phyloP scores from a whole-genome alignment of 495 filamentous ascomycete species.

The Podospora sp. region DNA sequence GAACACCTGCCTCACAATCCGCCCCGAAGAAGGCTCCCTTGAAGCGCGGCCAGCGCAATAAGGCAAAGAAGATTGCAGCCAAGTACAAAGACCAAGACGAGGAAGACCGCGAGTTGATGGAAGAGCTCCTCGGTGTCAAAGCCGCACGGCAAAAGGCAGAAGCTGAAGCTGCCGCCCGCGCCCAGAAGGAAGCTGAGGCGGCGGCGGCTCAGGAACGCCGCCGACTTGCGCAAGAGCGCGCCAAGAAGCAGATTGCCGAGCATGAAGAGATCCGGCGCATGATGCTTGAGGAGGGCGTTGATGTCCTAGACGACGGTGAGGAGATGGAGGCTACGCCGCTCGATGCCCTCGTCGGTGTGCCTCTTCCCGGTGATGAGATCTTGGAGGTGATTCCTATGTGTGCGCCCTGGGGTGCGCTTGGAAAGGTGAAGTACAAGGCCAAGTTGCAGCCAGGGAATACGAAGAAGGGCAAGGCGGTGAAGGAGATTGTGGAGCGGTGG shows the following conservation, averaged over 20 bases:
- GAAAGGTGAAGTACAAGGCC: slow-evolving; percentile 79
- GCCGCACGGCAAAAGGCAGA: slow-evolving; percentile 56
- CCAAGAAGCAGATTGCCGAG: slow-evolving; percentile 60
- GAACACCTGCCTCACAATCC: slow-evolving; percentile 29
- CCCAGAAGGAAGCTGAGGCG: slow-evolving; percentile 58
- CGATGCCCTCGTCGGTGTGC: slow-evolving; percentile 74
- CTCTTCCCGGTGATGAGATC: slow-evolving; percentile 83
- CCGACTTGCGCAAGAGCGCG: slow-evolving; percentile 74
- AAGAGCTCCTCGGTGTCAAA: slow-evolving; percentile 76
- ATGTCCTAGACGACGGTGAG: slow-evolving; percentile 52
- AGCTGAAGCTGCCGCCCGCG: slow-evolving; percentile 55
- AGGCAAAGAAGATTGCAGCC: slow-evolving; percentile 80
- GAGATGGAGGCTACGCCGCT: slow-evolving; percentile 65
- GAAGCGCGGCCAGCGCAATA: slow-evolving; percentile 79
- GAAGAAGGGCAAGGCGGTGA: slow-evolving; percentile 95
- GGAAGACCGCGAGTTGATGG: slow-evolving; percentile 81
- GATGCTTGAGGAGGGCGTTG: slow-evolving; percentile 54
- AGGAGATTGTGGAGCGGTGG: slow-evolving; percentile 83
- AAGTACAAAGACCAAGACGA: slow-evolving; percentile 97
- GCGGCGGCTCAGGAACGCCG: slow-evolving; percentile 70
- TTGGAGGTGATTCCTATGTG: slow-evolving; percentile 87
- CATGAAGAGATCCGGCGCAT: slow-evolving; percentile 66
- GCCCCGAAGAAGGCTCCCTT: slow-evolving; percentile 42
- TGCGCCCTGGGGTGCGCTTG: slow-evolving; percentile 83
- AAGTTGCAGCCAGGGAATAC: slow-evolving; percentile 88